Percentiles rank a stretch among this genome's conserved stretches.
These are phyloP conservation scores for Parmelia sp. DNA, from an alignment of 495 filamentous ascomycete genomes.

Conservation along the genomic window DNA sequence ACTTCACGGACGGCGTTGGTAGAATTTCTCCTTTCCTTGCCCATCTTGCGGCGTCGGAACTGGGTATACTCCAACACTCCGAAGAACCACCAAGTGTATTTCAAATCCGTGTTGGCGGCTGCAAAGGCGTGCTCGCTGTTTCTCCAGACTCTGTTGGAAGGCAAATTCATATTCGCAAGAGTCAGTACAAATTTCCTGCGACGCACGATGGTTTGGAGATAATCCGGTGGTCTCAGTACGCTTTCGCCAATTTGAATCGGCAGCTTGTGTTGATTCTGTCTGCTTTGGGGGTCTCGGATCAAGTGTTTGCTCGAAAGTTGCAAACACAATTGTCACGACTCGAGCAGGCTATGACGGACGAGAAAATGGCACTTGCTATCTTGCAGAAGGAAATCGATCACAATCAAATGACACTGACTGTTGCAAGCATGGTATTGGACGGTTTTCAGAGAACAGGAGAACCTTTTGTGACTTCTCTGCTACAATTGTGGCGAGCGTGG, in stretches of 20 bases:
- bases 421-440: constrained; percentile 67
- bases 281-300: constrained; percentile 62
- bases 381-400: constrained; percentile 76
- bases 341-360: constrained; percentile 59
- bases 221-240: constrained; percentile 68
- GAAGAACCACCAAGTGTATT: constrained; percentile 65
- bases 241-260: constrained; percentile 72
- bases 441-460: constrained; percentile 74
- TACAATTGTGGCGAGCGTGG: constrained; percentile 75
- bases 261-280: constrained; percentile 84
- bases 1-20: constrained; percentile 89
- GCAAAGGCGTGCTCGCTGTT: constrained; percentile 78
- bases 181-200: constrained; percentile 82
- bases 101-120: constrained; percentile 87
- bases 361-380: constrained; percentile 53
- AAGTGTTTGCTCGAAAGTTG: constrained; percentile 62
- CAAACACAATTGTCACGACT: constrained; percentile 56
- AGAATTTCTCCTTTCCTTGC: constrained; percentile 80
- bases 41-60: constrained; percentile 56
- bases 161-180: constrained; percentile 70
- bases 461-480: constrained; percentile 71
- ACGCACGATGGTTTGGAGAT: constrained; percentile 70
- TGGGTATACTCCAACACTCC: constrained; percentile 45
- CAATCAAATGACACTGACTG: constrained; percentile 66
- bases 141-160: constrained; percentile 53